phyloP scores from a whole-genome alignment of 805 yeast species.

The Zygosaccharomyces rouxii region DNA sequence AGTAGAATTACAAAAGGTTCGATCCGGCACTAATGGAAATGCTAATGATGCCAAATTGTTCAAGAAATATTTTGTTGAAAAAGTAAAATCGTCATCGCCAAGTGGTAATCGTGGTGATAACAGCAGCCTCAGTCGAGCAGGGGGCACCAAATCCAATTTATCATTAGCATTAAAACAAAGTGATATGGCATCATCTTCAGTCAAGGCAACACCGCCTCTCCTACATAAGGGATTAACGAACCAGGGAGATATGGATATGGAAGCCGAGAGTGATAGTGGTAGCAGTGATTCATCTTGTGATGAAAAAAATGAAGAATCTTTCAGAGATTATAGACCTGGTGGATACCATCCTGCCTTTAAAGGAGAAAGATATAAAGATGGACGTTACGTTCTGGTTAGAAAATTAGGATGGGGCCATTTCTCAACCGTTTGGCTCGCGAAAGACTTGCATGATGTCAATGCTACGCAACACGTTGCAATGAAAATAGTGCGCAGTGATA shows the following conservation, averaged over 20 bases:
- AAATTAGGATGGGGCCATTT: conserved; percentile 99
- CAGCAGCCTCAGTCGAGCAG: not conserved
- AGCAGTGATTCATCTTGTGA: conserved; percentile 38
- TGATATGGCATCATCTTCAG: not conserved
- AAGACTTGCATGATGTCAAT: conserved; percentile 41
- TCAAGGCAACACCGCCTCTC: not conserved
- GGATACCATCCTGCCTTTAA: conserved; percentile 94
- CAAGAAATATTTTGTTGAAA: conserved; percentile 10
- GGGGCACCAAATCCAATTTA: conserved; percentile 20
- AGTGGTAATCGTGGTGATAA: not conserved
- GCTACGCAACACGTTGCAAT: conserved; percentile 78
- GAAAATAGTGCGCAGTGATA: conserved; percentile 88
- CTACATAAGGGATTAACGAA: conserved; percentile 15
- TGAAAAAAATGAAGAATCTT: conserved; percentile 71
- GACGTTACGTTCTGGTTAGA: conserved; percentile 73
- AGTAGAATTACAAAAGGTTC: conserved; percentile 1
- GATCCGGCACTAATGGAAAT: not conserved
- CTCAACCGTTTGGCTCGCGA: conserved; percentile 91
- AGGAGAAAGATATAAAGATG: conserved; percentile 78
- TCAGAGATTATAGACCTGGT: conserved; percentile 80
- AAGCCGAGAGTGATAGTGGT: conserved; percentile 26
- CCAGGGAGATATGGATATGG: conserved; percentile 21
- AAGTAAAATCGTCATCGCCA: conserved; percentile 6
- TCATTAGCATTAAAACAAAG: conserved; percentile 25
- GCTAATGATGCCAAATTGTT: conserved; percentile 11